phyloP scores from a whole-genome alignment of 371 early-diverging fungal genomes.

The Rhizomucor pusillus region DNA sequence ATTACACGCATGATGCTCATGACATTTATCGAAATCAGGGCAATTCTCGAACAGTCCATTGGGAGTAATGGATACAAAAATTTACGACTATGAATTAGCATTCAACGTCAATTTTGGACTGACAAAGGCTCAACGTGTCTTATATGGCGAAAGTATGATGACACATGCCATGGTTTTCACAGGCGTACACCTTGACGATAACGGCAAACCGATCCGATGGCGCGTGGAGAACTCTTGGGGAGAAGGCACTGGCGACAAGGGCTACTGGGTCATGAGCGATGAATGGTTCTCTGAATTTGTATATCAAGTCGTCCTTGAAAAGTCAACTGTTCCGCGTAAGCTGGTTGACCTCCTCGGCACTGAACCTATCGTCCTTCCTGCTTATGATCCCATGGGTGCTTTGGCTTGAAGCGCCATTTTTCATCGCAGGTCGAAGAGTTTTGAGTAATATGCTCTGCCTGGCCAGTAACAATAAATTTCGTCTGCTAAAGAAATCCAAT shows the following conservation, averaged over 20 bases:
- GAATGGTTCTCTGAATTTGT: constrained; percentile 80
- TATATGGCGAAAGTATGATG: constrained; percentile 76
- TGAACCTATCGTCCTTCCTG: constrained; percentile 66
- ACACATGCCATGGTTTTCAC: constrained; percentile 86
- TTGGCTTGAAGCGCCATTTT: constrained; percentile 31
- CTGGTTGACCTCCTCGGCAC: constrained; percentile 61
- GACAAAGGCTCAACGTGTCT: constrained; percentile 71
- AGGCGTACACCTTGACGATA: constrained; percentile 72
- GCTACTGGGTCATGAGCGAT: constrained; percentile 79
- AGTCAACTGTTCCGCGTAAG: constrained; percentile 57
- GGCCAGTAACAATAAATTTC: constrained; percentile 1
- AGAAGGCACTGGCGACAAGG: constrained; percentile 66
- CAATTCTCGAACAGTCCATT: constrained; percentile 40
- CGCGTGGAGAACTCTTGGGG: constrained; percentile 84
- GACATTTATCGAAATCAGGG: constrained; percentile 11
- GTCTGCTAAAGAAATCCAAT: no score
- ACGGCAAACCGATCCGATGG: constrained; percentile 68
- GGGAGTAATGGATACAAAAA: constrained; percentile 66
- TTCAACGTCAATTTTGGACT: constrained; percentile 64
- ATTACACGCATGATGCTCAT: no score
- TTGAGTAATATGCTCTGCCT: neutral
- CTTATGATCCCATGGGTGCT: constrained; percentile 74
- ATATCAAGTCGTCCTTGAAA: constrained; percentile 77
- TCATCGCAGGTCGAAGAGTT: neutral
- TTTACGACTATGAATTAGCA: constrained; percentile 67